Conservation (phyloP, 108 stramenopile species). For the Skeletonema menzelii region DNA sequence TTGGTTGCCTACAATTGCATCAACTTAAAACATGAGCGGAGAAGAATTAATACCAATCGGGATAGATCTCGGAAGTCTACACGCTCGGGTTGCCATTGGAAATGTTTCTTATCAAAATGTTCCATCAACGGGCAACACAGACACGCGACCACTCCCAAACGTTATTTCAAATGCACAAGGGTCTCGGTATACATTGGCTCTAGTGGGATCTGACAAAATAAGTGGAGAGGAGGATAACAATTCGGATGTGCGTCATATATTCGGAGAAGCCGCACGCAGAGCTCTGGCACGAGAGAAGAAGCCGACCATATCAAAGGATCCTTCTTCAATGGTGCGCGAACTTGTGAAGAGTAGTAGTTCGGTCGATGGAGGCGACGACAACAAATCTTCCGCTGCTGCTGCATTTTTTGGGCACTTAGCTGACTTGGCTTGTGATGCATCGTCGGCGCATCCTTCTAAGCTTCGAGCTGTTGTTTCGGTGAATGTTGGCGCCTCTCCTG, state of each 20-base stretch:
- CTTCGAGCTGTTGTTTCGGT: slow-evolving; percentile 49
- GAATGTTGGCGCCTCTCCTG: slow-evolving; percentile 34
- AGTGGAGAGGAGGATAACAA: slow-evolving; percentile 9
- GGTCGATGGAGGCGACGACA: slow-evolving; percentile 7
- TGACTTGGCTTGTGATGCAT: slow-evolving; percentile 54
- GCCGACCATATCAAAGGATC: slow-evolving; percentile 40
- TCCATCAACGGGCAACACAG: slow-evolving; percentile 23
- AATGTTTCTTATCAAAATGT: slow-evolving; percentile 31
- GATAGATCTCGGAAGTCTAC: slow-evolving; percentile 52
- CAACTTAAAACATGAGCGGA: slow-evolving; percentile 21
- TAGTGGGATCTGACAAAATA: slow-evolving; percentile 38
- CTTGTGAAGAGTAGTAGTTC: slow-evolving; percentile 34
- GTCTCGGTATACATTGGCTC: slow-evolving; percentile 48
- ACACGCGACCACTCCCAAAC: slow-evolving; percentile 34
- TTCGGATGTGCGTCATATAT: slow-evolving; percentile 32
- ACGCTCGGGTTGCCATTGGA: slow-evolving; percentile 50
- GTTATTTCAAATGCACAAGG: slow-evolving; percentile 53
- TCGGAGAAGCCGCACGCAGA: slow-evolving; percentile 52
- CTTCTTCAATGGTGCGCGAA: slow-evolving; percentile 43
- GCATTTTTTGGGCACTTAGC: slow-evolving; percentile 51
- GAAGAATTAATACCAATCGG: slow-evolving; percentile 52
- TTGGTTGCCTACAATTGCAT: background rate
- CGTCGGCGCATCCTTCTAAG: slow-evolving; percentile 48
- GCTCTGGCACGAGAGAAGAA: slow-evolving; percentile 42
- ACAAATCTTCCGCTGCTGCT: slow-evolving; percentile 27